phyloP scores from a whole-genome alignment of 805 yeast species.

The Kluyveromyces lactis region DNA sequence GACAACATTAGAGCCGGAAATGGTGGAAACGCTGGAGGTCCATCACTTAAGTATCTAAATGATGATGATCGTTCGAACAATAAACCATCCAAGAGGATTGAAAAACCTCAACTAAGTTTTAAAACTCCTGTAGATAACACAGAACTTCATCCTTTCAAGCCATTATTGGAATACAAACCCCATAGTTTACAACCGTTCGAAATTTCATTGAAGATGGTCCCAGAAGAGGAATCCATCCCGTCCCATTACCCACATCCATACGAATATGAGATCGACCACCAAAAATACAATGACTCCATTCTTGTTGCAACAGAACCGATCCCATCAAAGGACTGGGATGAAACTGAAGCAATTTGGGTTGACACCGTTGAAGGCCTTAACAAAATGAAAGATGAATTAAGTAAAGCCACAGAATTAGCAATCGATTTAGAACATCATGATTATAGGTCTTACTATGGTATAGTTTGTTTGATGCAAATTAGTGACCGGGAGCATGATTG shows the following conservation, averaged over 20 bases:
- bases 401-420: slow-evolving; percentile 57
- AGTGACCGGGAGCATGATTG: slow-evolving; percentile 76
- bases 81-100: slow-evolving; percentile 28
- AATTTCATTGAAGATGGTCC: slow-evolving; percentile 37
- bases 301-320: slow-evolving; percentile 40
- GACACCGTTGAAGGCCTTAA: slow-evolving; percentile 46
- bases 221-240: slow-evolving; percentile 37
- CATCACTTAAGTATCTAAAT: slow-evolving; percentile 41
- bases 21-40: slow-evolving; percentile 13
- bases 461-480: slow-evolving; percentile 89
- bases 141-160: slow-evolving; percentile 66
- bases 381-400: slow-evolving; percentile 47
- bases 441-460: slow-evolving; percentile 79
- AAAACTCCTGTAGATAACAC: slow-evolving; percentile 54
- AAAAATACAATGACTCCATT: slow-evolving; percentile 58
- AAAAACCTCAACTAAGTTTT: slow-evolving; percentile 68
- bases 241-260: slow-evolving; percentile 76
- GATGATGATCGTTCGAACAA: slow-evolving; percentile 27
- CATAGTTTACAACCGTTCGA: slow-evolving; percentile 50
- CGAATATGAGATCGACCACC: slow-evolving; percentile 57
- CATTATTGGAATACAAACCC: slow-evolving; percentile 66
- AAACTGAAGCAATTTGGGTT: slow-evolving; percentile 62
- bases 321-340: slow-evolving; percentile 55
- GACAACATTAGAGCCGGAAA: slow-evolving; percentile 9
- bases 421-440: slow-evolving; percentile 97